Base-by-base conservation (phyloP, 2,329 filamentous ascomycete genomes). In the Fusarium luffae region DNA sequence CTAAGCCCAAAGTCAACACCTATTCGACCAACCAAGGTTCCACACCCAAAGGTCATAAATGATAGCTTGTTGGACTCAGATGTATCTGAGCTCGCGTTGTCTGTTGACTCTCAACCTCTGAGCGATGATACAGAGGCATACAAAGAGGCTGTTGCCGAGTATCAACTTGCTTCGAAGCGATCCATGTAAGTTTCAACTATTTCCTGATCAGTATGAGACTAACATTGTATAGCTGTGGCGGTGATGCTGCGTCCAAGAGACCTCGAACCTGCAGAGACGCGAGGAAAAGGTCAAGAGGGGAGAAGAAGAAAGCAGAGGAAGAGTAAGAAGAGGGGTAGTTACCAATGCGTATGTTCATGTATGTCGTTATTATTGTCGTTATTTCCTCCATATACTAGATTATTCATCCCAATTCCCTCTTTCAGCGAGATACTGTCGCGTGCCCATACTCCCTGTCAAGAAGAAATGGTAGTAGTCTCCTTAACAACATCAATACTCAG, bases 401-500 rank as follows among this genome's bases (percentile, higher is more conserved):
- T 21, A 32, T 60, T 54, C 23, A n/a, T 25, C 46, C 12, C 32
- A 10, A 2, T 41, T 30, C 23, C 19, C 40, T 23, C 13, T 9
- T 6, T 14, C 12, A 37, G 9, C 18, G 3, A 42, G 1, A 12
- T 11, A 1, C 10, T 27, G 10, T 34, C 21, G 23, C 7, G n/a
- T 23, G 23, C 14, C 30, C 13, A 54, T 16, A 18, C 3, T 16
- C 12, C 11, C 0, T 5, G n/a, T 59, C 32, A 69, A n/a, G 28
- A 18, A 40, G 52, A 12, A 4, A 23, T 6, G 5, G 27, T 6
- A 9, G 42, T 42, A 11, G 32, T 30, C 1, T 34, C 60, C 21
- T 73, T 71, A 11, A 58, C 23, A 23, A 74, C 32, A 16, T 75
- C 73, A 21, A 75, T 75, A 13, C 68, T 59, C 16, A 73, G 25